Evolutionary conservation across 345 rosid genomes (phyloP), one percentile per base, ranked within the genome.

Genomic region (Citrus sinensis): DNA sequence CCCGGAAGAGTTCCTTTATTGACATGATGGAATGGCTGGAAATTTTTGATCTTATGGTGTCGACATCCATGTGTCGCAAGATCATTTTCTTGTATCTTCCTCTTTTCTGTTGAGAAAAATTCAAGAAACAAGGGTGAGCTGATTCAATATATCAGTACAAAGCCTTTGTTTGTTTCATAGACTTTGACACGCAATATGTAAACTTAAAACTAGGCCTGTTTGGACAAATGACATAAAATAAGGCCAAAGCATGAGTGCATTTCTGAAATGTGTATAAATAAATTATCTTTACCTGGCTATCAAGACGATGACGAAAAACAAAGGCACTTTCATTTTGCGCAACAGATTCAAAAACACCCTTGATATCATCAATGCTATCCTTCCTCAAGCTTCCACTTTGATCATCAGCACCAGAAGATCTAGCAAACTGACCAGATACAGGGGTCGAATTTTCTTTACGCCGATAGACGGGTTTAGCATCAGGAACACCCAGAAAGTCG

Each of bases 11-110:
- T 81, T 92, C 97, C 60, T 82, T 80, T 3, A 83, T 84, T 46
- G 98, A 90, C 16, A 82, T 73, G 68, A 87, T 80, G 56, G 83
- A 77, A 29, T 78, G 70, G 70, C 80, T 80, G 3, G 80, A 76
- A 75, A 95, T 90, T 80, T 91, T 88, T 17, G 94, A 86, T 79
- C 87, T 88, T 78, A 93, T 80, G 29, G 90, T 90, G 79, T 95
- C 90, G 10, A 95, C 80, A 80, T 95, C 98, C 88, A 89, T 83
- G 85, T 91, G 97, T 73, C 83, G 89, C 49, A 83, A 58, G 34
- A 95, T 90, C 87, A 92, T 78, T 86, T 88, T 93, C 91, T 91
- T 93, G 86, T 93, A 93, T 79, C 97, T 90, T 82, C 94, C 94
- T 67, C 97, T 90, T 79, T 93, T 95, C 98, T 93, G 93, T 77